Conservation (phyloP, 1,284 basidiomycete species). For the Rhodotorula sp. region DNA sequence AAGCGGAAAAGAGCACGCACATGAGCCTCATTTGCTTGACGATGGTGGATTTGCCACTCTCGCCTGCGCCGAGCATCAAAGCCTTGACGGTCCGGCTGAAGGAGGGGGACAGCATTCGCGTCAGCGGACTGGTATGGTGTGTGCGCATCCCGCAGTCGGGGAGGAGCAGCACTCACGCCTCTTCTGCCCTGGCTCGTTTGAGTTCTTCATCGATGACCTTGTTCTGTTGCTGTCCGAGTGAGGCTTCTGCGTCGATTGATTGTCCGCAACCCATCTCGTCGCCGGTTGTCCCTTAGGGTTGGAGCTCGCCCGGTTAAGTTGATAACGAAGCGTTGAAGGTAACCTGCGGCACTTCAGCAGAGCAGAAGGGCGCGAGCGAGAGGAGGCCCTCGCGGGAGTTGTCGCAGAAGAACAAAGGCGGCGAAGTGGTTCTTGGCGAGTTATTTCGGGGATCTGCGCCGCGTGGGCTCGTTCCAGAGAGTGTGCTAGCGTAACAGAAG, state of each 20-base stretch:
- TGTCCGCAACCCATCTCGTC: constrained; percentile 19
- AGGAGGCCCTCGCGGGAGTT: too few relatives aligned
- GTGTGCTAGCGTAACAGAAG: not conserved
- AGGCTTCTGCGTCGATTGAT: constrained; percentile 9
- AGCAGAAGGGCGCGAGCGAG: too few relatives aligned
- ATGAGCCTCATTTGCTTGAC: constrained; percentile 29
- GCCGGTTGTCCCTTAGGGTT: too few relatives aligned
- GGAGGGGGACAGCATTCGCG: too few relatives aligned
- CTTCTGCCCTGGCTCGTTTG: not conserved
- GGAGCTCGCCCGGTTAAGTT: too few relatives aligned
- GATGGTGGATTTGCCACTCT: constrained; percentile 46
- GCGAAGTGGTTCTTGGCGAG: not conserved
- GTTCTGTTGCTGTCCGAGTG: not conserved
- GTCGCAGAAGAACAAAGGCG: constrained; percentile 3
- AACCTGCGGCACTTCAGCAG: too few relatives aligned
- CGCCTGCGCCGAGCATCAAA: constrained; percentile 44
- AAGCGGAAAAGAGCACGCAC: not conserved
- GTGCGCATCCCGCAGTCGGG: not conserved
- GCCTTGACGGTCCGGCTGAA: constrained; percentile 26
- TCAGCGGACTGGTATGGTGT: not conserved
- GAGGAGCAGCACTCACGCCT: constrained; percentile 2
- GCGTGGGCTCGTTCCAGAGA: not conserved
- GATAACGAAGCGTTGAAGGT: too few relatives aligned
- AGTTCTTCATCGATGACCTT: constrained; percentile 16
- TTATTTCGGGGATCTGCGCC: not conserved